Evolutionary conservation across 2,329 filamentous ascomycete species (phyloP).

Genomic region (Colletotrichum higginsianum): DNA sequence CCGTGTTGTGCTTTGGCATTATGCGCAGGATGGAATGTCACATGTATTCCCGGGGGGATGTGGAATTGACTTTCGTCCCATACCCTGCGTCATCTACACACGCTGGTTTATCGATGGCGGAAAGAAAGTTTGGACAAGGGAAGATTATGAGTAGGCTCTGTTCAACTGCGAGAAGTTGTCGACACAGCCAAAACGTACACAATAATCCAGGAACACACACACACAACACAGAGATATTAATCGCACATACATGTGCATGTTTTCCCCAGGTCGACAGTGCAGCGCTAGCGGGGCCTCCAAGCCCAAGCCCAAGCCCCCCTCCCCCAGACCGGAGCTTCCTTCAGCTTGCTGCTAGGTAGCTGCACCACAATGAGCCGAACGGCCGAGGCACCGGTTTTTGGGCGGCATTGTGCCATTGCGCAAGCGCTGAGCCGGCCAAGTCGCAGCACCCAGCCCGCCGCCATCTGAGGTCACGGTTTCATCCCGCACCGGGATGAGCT

Average conservation of each 20-base stretch:
- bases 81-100: background rate
- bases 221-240: background rate
- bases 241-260: conserved; percentile 1
- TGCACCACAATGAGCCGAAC: conserved; percentile 40
- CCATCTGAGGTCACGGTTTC: background rate
- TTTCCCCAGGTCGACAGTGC: background rate
- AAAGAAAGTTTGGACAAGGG: background rate
- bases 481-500: conserved; percentile 36
- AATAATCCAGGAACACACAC: no score
- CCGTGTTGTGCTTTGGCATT: background rate
- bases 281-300: conserved; percentile 6
- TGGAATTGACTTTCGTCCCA: conserved; percentile 37
- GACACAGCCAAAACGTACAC: background rate
- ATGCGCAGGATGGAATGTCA: background rate
- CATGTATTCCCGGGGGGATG: background rate
- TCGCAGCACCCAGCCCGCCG: background rate
- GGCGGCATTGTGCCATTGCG: background rate
- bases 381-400: conserved; percentile 37
- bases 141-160: background rate
- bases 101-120: background rate
- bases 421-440: background rate
- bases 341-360: background rate
- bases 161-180: background rate
- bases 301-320: background rate
- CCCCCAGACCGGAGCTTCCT: background rate